These are phyloP conservation scores for Penicillium robsamsonii DNA, from an alignment of 495 filamentous ascomycete genomes.

Conservation along the genomic window DNA sequence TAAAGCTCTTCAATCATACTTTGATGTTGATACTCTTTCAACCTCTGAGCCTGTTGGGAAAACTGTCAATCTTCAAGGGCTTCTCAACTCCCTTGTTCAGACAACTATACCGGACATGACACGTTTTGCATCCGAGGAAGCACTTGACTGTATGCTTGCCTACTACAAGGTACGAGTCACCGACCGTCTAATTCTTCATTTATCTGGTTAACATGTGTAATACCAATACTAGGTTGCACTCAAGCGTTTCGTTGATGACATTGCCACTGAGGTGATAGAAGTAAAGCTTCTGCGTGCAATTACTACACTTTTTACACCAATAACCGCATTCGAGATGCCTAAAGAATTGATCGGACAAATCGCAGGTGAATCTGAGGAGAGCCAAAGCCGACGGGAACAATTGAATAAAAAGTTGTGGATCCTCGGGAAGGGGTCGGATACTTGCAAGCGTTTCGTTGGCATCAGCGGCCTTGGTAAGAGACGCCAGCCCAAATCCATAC, in stretches of 20 bases:
- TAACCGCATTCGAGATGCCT: slow-evolving; percentile 38
- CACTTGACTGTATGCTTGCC: slow-evolving; percentile 29
- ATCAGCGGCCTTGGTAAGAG: slow-evolving; percentile 22
- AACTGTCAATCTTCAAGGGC: slow-evolving; percentile 14
- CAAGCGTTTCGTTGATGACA: slow-evolving; percentile 59
- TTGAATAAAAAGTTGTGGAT: slow-evolving; percentile 51
- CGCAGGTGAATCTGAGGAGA: slow-evolving; percentile 56
- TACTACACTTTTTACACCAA: slow-evolving; percentile 26
- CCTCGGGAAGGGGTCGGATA: slow-evolving; percentile 35
- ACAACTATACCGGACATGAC: slow-evolving; percentile 22
- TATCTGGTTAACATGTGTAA: slow-evolving; percentile 3
- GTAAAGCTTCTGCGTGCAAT: slow-evolving; percentile 42
- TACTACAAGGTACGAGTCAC: slow-evolving; percentile 34
- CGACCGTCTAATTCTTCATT: slow-evolving; percentile 1
- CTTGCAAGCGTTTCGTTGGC: slow-evolving; percentile 17
- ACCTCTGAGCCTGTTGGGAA: slow-evolving; percentile 5
- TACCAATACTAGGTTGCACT: slow-evolving; percentile 52
- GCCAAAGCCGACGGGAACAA: slow-evolving; percentile 44
- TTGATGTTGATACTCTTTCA: slow-evolving; percentile 16
- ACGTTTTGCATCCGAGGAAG: slow-evolving; percentile 26
- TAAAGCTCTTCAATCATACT: slow-evolving; percentile 15
- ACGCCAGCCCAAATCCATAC: not conserved
- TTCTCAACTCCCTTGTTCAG: slow-evolving; percentile 16
- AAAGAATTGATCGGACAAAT: slow-evolving; percentile 43
- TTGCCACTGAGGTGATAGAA: slow-evolving; percentile 57